These are phyloP conservation scores for Eimeria sp. DNA, from an alignment of 169 alveolate species.

Conservation along the genomic window DNA sequence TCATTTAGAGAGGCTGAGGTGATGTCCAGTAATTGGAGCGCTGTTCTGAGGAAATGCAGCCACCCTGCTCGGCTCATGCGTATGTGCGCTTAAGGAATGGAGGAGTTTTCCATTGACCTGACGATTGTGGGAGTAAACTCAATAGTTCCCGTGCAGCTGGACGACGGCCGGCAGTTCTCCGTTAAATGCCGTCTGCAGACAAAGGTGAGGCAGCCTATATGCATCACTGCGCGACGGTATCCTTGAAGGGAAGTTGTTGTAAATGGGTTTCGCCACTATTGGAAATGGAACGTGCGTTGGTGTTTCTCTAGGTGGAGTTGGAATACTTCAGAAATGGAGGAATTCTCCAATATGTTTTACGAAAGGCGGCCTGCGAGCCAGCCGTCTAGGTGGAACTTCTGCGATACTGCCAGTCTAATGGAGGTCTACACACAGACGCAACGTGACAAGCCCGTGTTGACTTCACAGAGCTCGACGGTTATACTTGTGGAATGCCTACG, in stretches of 20 bases:
- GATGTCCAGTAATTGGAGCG: neutral
- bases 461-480: neutral
- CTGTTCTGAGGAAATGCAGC: neutral
- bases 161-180: conserved; percentile 82
- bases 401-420: neutral
- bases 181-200: conserved; percentile 88
- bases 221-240: neutral
- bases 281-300: neutral
- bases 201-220: conserved; percentile 41
- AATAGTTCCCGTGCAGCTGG: conserved; percentile 72
- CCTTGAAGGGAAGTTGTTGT: neutral
- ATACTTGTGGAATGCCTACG: neutral
- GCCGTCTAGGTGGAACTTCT: neutral
- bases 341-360: conserved; percentile 94
- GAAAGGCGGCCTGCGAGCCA: conserved; percentile 80
- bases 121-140: conserved; percentile 58
- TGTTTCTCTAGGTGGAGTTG: conserved; percentile 87
- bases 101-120: conserved; percentile 78
- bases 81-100: conserved; percentile 11
- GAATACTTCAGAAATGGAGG: conserved; percentile 96
- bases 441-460: neutral
- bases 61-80: neutral
- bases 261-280: neutral
- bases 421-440: neutral
- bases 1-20: neutral